These are phyloP conservation scores for Cryphonectria radicalis DNA, from an alignment of 2,329 filamentous ascomycete genomes.

Conservation along the genomic window DNA sequence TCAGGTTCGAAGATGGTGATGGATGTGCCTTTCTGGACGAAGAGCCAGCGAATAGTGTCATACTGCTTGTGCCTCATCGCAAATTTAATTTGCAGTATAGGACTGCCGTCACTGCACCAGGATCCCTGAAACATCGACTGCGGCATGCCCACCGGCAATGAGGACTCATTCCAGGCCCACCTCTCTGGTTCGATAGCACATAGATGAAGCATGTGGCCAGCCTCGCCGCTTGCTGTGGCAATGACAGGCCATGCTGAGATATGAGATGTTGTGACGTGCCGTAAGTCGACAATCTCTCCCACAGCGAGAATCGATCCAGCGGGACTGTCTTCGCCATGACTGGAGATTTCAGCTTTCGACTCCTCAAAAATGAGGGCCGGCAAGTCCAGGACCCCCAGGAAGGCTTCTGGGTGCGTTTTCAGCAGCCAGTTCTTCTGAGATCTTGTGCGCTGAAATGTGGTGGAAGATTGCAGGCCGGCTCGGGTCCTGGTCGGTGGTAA, in stretches of 20 bases:
- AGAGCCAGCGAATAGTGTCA: conserved; percentile 52
- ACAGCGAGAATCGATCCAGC: conserved; percentile 53
- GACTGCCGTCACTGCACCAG: conserved; percentile 58
- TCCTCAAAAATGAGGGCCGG: conserved; percentile 17
- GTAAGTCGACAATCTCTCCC: conserved; percentile 56
- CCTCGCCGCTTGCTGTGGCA: conserved; percentile 58
- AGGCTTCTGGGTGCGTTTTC: conserved; percentile 55
- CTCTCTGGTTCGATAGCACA: conserved; percentile 53
- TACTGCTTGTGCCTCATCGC: conserved; percentile 44
- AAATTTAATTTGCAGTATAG: conserved; percentile 58
- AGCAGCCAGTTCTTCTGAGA: conserved; percentile 55
- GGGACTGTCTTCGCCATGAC: conserved; percentile 35
- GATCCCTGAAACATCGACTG: conserved; percentile 43
- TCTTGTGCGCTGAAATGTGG: conserved; percentile 35
- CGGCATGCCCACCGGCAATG: conserved; percentile 13
- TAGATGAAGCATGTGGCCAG: conserved; percentile 62
- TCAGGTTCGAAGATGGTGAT: conserved; percentile 58
- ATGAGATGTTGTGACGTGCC: conserved; percentile 32
- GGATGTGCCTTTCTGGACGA: conserved; percentile 57
- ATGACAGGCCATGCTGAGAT: conserved; percentile 42
- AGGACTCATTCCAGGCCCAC: conserved; percentile 54
- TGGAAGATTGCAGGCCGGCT: neutral
- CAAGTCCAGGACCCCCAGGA: conserved; percentile 42
- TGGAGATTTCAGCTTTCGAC: conserved; percentile 8
- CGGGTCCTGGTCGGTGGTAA: conserved; percentile 32